A percentile compares a stretch with the other conserved stretches of the same genome.
These are phyloP conservation scores for Beta lomatogona DNA, from an alignment of 179 eudicot genomes.

Conservation along the genomic window DNA sequence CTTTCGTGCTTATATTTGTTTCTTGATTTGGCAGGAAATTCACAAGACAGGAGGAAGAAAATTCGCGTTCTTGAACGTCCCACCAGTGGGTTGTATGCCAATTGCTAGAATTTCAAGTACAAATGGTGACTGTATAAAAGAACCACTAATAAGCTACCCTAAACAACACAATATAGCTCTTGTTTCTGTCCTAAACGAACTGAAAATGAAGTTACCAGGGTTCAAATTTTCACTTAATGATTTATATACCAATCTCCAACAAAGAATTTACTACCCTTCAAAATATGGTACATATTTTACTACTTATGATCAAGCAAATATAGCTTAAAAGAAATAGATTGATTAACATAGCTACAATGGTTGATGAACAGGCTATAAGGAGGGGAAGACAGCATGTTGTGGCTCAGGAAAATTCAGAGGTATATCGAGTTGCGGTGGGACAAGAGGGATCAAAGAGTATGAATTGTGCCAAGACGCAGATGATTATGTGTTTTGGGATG, in stretches of 20 bases:
- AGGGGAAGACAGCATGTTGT: slow-evolving; percentile 50
- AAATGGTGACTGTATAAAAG: slow-evolving; percentile 14
- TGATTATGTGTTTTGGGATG: slow-evolving; percentile 50
- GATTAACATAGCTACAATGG: too few species aligned
- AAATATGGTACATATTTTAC: slow-evolving; percentile 14
- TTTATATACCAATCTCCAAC: slow-evolving; percentile 32
- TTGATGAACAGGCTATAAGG: slow-evolving; percentile 40
- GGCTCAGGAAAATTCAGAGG: slow-evolving; percentile 47
- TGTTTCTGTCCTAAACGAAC: slow-evolving; percentile 16
- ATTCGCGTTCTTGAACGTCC: slow-evolving; percentile 29
- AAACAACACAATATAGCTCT: slow-evolving; percentile 44
- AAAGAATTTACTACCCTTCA: slow-evolving; percentile 16
- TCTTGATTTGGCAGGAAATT: slow-evolving; percentile 19
- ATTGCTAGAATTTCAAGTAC: slow-evolving; percentile 8
- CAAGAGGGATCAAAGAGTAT: slow-evolving; percentile 27
- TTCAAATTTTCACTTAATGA: slow-evolving; percentile 56
- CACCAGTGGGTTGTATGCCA: slow-evolving; percentile 26
- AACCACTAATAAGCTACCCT: slow-evolving; percentile 23
- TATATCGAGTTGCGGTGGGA: slow-evolving; percentile 48
- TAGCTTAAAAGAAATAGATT: too few species aligned
- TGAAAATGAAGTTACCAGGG: slow-evolving; percentile 37
- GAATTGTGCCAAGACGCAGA: slow-evolving; percentile 38
- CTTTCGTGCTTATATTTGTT: not conserved
- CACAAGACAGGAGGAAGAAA: slow-evolving; percentile 28
- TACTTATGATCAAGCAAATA: too few species aligned